Base-by-base conservation (phyloP, 2,329 filamentous ascomycete genomes). In the Alternaria metachromatica region DNA sequence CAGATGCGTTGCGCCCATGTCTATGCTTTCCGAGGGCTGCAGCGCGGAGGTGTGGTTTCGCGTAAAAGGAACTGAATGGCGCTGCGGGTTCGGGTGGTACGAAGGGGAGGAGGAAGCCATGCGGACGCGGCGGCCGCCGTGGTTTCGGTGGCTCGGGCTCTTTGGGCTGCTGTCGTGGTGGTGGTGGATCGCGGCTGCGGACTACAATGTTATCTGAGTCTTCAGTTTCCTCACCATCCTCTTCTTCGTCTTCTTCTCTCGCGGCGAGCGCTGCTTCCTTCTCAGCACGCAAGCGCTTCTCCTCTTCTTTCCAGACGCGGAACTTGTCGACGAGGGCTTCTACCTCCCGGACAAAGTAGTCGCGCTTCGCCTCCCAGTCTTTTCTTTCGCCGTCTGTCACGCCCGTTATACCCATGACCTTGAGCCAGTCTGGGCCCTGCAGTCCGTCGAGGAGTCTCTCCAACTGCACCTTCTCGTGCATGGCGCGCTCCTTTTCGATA, bases 341-440 rank as follows among this genome's bases (percentile, higher is more conserved):
- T 62, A 96, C 94, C 64, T 96, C 93, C 60, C 86, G 87, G 72
- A 97, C 91, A 76, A 97, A 97, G 77, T 95, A 90, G 64, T 90
- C 87, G 26, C 96, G 88, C 65, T 96, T 96, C 3, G 91, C 89
- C 79, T 97, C 93, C 79, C 93, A 97, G 28, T 90, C 87, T 78
- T 92, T 96, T 81, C 93, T 95, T 74, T 93, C 92, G 21, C 89
- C 89, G 75, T 97, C 94, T 0, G 93, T 96, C 41, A 96, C 82
- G 41, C 87, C 93, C 67, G 89, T 95, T 33, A 98, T 91, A 25
- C 95, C 96, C 89, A 99, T 94, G 5, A 94, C 88, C 65, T 92
- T 90, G 60, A 97, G 84, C 96, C 96, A 99, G 80, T 98, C 96
- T 62, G 92, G 93, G 3, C 95, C 92, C 77, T 93, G 91, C 1